Conservation (phyloP, 192 early-diverging fungal genomes). For the Coemansia sp. region DNA sequence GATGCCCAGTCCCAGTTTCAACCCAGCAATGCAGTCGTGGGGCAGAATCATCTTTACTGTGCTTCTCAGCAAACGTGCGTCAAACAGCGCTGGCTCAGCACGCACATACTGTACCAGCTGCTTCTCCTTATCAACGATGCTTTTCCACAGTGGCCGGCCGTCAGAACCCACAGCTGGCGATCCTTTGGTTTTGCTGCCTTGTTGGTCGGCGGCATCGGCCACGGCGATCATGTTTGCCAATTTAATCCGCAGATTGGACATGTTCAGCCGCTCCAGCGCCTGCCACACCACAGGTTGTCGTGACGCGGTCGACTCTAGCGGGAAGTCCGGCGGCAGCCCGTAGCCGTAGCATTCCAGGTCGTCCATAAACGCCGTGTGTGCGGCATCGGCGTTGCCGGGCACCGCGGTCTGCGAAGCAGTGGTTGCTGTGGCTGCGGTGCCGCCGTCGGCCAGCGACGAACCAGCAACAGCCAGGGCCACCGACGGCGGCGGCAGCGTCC, state of each 20-base stretch:
- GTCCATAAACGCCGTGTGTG: slow-evolving; percentile 13
- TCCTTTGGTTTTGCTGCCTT: slow-evolving; percentile 1
- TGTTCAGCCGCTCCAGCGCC: slow-evolving; percentile 49
- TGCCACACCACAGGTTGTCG: slow-evolving; percentile 41
- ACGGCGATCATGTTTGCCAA: slow-evolving; percentile 20
- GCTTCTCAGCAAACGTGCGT: slow-evolving; percentile 33
- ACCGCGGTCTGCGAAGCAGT: neutral
- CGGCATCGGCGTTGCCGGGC: slow-evolving; percentile 7
- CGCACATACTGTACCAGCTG: slow-evolving; percentile 42
- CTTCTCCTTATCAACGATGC: slow-evolving; percentile 26
- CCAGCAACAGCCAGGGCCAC: slow-evolving; percentile 7
- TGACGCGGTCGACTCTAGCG: slow-evolving; percentile 37
- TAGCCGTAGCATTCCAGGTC: slow-evolving; percentile 40
- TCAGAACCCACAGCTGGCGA: slow-evolving; percentile 2
- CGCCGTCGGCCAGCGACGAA: slow-evolving; percentile 15
- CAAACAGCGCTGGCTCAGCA: slow-evolving; percentile 38
- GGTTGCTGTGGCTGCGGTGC: neutral
- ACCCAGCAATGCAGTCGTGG: slow-evolving; percentile 53
- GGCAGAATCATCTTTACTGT: slow-evolving; percentile 53
- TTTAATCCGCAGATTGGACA: slow-evolving; percentile 37
- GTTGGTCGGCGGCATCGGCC: slow-evolving; percentile 5
- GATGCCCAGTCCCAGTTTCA: slow-evolving; percentile 46
- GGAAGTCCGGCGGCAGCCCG: slow-evolving; percentile 50
- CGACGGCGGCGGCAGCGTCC: slow-evolving; percentile 45
- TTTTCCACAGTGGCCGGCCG: slow-evolving; percentile 38